Conservation (phyloP, 768 basidiomycete genomes). For the Cystobasidium onofrii region DNA sequence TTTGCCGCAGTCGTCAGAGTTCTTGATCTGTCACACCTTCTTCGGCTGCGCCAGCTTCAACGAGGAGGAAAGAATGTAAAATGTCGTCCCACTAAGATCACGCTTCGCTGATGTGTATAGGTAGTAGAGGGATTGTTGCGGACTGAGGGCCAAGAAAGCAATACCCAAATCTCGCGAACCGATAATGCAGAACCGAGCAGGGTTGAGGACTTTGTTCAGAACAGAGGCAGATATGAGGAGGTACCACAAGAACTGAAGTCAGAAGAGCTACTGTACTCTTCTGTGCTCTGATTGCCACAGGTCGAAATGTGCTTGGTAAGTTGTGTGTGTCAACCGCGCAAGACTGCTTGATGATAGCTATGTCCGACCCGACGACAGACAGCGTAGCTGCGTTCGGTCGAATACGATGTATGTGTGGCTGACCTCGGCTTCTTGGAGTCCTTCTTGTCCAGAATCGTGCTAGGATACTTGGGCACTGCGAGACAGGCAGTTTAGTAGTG, state of each 20-base stretch:
- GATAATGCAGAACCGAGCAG: no score
- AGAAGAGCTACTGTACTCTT: no score
- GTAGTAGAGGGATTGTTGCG: no score
- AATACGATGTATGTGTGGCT: neutral
- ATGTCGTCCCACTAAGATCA: no score
- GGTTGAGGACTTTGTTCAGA: neutral
- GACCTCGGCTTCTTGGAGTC: neutral
- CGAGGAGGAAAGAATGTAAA: no score
- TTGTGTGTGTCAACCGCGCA: neutral
- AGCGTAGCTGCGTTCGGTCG: neutral
- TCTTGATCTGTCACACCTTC: no score
- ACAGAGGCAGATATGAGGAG: slow-evolving; percentile 28
- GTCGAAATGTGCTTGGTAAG: neutral
- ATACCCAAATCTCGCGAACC: no score
- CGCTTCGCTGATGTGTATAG: no score
- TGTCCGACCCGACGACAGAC: neutral
- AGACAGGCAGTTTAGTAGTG: neutral
- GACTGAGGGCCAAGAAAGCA: no score
- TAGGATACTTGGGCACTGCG: no score
- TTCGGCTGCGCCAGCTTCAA: no score
- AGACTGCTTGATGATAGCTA: neutral
- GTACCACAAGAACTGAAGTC: neutral
- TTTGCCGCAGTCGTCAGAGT: no score
- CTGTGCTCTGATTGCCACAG: slow-evolving; percentile 8
- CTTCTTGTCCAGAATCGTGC: neutral